Percentiles rank a stretch among this genome's conserved stretches.
phyloP scores from a whole-genome alignment of 2,329 filamentous ascomycete species.

The Bisporella sp. region DNA sequence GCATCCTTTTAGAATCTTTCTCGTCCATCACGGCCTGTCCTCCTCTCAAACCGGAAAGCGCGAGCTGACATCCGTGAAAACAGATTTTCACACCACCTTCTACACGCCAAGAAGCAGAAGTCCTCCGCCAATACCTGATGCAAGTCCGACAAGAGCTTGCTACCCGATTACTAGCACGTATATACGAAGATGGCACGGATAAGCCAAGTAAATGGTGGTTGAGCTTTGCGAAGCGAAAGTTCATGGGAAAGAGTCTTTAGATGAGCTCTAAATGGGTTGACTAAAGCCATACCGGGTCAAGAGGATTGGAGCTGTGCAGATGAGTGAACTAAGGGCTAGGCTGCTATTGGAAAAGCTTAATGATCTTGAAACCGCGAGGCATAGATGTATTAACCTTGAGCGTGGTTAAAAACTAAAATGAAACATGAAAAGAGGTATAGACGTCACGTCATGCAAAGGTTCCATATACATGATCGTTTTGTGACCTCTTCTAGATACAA shows the following conservation, averaged over 20 bases:
- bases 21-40: not conserved
- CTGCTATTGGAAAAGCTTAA: too few species aligned
- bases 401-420: too few species aligned
- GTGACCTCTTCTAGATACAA: too few species aligned
- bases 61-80: not conserved
- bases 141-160: constrained; percentile 94
- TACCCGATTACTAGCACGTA: constrained; percentile 69
- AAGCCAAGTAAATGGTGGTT: constrained; percentile 87
- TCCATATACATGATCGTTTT: too few species aligned
- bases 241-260: constrained; percentile 85
- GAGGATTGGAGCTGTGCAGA: not conserved
- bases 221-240: constrained; percentile 98
- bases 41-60: not conserved
- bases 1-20: not conserved
- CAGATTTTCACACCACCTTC: constrained; percentile 83
- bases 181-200: constrained; percentile 75
- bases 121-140: constrained; percentile 78
- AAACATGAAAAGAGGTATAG: too few species aligned
- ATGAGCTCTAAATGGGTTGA: too few species aligned
- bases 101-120: constrained; percentile 84
- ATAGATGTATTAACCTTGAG: too few species aligned
- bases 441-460: too few species aligned
- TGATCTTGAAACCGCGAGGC: too few species aligned
- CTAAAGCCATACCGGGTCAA: too few species aligned
- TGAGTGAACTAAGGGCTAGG: not conserved